Percentiles rank a stretch among this genome's conserved stretches.
Conservation (phyloP, 352 stramenopile genomes). For the Thalassiosira exigua region DNA sequence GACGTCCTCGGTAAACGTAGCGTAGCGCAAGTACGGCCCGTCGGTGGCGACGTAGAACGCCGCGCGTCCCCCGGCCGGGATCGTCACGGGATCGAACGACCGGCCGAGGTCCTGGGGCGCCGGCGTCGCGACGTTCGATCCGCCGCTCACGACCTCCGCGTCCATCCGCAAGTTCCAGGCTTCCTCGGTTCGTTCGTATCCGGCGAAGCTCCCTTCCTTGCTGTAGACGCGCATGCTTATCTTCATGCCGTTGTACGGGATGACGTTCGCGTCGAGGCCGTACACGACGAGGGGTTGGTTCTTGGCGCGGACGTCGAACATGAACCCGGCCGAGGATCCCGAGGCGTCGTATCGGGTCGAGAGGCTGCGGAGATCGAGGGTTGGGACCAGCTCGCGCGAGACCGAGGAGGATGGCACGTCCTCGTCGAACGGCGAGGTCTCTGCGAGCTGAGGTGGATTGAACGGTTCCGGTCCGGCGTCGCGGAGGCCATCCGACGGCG, state of each 20-base stretch:
- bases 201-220: background rate
- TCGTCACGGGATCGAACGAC: background rate
- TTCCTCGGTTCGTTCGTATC: background rate
- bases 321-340: slow-evolving; percentile 1
- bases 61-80: background rate
- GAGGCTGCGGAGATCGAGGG: background rate
- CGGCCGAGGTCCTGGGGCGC: background rate
- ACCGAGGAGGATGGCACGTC: no score
- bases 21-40: background rate
- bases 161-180: slow-evolving; percentile 12
- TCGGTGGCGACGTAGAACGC: background rate
- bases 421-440: no score
- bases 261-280: slow-evolving; percentile 15
- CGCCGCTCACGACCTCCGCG: background rate
- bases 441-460: no score
- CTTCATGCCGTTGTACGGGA: background rate
- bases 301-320: slow-evolving; percentile 15
- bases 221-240: background rate
- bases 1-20: background rate
- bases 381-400: no score
- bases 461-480: no score
- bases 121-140: slow-evolving; percentile 1
- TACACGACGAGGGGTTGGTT: slow-evolving; percentile 3
- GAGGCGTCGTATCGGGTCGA: slow-evolving; percentile 2
- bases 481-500: no score